phyloP scores from a whole-genome alignment of 257 asterid genomes.

The Orobanche coerulescens region DNA sequence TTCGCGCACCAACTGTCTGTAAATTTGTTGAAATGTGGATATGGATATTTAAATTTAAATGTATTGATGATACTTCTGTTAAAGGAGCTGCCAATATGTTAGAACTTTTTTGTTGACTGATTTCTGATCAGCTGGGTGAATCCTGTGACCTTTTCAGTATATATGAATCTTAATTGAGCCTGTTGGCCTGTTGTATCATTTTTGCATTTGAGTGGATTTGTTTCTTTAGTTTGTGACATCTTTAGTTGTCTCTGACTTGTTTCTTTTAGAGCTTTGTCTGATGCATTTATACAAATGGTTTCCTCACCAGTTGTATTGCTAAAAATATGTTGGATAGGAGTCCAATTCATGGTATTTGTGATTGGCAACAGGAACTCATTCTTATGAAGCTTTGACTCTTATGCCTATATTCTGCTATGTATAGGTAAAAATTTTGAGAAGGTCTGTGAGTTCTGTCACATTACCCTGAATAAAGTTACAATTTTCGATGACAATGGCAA shows the following conservation, averaged over 20 bases:
- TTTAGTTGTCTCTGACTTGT: too few relatives aligned
- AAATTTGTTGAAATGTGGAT: too few relatives aligned
- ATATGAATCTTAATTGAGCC: neutral
- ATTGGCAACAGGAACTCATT: neutral
- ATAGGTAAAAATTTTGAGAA: conserved; percentile 70
- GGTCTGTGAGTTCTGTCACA: conserved; percentile 75
- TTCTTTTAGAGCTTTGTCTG: neutral
- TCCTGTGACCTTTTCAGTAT: neutral
- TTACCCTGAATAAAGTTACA: conserved; percentile 70
- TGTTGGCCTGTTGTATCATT: neutral
- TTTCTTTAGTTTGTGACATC: too few relatives aligned
- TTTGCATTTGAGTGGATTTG: neutral
- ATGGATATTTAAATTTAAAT: too few relatives aligned
- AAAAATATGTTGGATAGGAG: neutral
- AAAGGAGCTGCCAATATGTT: too few relatives aligned
- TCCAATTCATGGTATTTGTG: neutral
- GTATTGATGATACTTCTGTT: too few relatives aligned
- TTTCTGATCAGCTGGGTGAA: too few relatives aligned
- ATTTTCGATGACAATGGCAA: conserved; percentile 69
- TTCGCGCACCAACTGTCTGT: too few relatives aligned
- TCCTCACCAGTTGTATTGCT: neutral
- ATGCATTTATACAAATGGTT: neutral
- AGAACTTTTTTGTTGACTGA: too few relatives aligned
- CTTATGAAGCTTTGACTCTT: neutral
- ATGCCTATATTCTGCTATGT: conserved; percentile 6